These are phyloP conservation scores for Phytophthora boehmeriae DNA, from an alignment of 352 stramenopile species.

Conservation along the genomic window DNA sequence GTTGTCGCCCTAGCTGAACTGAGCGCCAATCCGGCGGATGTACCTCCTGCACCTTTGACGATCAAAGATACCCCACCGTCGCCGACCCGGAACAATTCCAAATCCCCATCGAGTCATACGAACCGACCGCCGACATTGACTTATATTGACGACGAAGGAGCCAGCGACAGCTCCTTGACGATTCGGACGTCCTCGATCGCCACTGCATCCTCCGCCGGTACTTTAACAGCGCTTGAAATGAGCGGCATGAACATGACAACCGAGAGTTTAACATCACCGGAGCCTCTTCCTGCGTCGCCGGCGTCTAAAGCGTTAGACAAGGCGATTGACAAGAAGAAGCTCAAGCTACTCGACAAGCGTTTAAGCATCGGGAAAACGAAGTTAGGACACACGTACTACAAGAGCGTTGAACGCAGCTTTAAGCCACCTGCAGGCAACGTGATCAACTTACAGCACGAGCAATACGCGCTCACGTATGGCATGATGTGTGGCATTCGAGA, in stretches of 20 bases:
- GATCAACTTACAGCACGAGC: conserved; percentile 91
- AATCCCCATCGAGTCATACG: conserved; percentile 24
- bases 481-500: conserved; percentile 99
- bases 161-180: conserved; percentile 28
- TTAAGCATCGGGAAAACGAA: conserved; percentile 65
- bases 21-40: conserved; percentile 2
- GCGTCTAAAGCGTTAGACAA: conserved; percentile 48
- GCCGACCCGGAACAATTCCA: conserved; percentile 5
- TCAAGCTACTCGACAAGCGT: conserved; percentile 59
- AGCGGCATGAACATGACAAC: conserved; percentile 1
- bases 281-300: conserved; percentile 43
- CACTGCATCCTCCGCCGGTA: conserved; percentile 10
- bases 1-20: conserved; percentile 14
- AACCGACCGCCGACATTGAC: conserved; percentile 23
- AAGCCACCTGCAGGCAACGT: conserved; percentile 75
- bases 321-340: conserved; percentile 51
- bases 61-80: conserved; percentile 14
- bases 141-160: conserved; percentile 25
- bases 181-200: conserved; percentile 12
- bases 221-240: conserved; percentile 15
- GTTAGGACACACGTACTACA: conserved; percentile 55
- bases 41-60: conserved; percentile 9
- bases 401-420: conserved; percentile 56
- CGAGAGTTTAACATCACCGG: conserved; percentile 8
- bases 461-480: conserved; percentile 98